phyloP scores from a whole-genome alignment of 176 grass and related monocot genomes.

The Zea mays region Zm-B73-REFERENCE-NAM-5.0 NC_050100.1:58060001-58060500 shows the following conservation, averaged over 20 bases:
- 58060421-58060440: not conserved
- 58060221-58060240: not conserved
- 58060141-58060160: not conserved
- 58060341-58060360: not conserved
- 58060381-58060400: not conserved
- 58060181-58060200: not conserved
- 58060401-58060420: not conserved
- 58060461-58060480: not conserved
- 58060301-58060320: not conserved
- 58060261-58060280: not conserved
- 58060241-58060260: not conserved
- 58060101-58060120: not conserved
- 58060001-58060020: slow-evolving; percentile 17
- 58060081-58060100: not conserved
- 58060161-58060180: not conserved
- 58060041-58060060: not conserved
- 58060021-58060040: not conserved
- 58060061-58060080: not conserved
- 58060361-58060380: not conserved
- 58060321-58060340: not conserved
- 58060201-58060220: not conserved
- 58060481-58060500: not conserved
- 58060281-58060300: not conserved
- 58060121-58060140: not conserved
- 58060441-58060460: not conserved